A percentile compares a stretch with the other conserved stretches of the same genome.
These are phyloP conservation scores for Coemansia umbellata DNA, from an alignment of 192 early-diverging fungal genomes.

Conservation along the genomic window DNA sequence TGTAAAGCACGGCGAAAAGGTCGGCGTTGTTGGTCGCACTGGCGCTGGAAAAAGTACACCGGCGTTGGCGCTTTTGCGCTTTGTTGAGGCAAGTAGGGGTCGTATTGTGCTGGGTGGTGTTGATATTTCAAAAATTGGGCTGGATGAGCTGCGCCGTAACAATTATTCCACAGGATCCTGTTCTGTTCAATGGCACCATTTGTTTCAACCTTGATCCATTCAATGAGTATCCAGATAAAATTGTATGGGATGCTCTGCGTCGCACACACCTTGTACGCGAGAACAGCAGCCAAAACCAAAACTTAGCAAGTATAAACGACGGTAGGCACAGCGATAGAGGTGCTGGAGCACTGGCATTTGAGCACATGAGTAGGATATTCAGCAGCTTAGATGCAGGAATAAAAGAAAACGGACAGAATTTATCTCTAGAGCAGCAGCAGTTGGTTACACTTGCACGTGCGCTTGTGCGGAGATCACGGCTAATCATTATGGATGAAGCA, in stretches of 20 bases:
- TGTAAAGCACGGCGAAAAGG: constrained; percentile 70
- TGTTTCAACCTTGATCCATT: constrained; percentile 87
- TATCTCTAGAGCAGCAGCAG: constrained; percentile 73
- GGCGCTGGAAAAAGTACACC: constrained; percentile 77
- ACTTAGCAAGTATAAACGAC: background rate
- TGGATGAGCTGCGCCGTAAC: constrained; percentile 73
- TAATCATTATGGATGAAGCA: constrained; percentile 75
- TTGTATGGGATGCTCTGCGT: constrained; percentile 27
- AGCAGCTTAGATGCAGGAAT: constrained; percentile 68
- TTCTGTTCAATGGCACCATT: constrained; percentile 59
- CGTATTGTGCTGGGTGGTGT: constrained; percentile 69
- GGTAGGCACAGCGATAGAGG: background rate
- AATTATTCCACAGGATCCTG: constrained; percentile 88
- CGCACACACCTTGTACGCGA: constrained; percentile 17
- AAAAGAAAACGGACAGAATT: constrained; percentile 73
- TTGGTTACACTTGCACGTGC: constrained; percentile 72
- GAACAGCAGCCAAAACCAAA: constrained; percentile 2
- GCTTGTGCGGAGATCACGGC: constrained; percentile 59
- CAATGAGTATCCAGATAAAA: constrained; percentile 65
- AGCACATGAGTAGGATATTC: constrained; percentile 25
- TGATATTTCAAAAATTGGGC: constrained; percentile 68
- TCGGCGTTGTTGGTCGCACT: constrained; percentile 87
- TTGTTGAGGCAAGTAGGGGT: constrained; percentile 67
- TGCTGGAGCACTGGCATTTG: background rate
- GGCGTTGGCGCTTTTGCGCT: constrained; percentile 67